Conservation (phyloP, 345 rosid species). For the Lagerstroemia speciosa region DNA sequence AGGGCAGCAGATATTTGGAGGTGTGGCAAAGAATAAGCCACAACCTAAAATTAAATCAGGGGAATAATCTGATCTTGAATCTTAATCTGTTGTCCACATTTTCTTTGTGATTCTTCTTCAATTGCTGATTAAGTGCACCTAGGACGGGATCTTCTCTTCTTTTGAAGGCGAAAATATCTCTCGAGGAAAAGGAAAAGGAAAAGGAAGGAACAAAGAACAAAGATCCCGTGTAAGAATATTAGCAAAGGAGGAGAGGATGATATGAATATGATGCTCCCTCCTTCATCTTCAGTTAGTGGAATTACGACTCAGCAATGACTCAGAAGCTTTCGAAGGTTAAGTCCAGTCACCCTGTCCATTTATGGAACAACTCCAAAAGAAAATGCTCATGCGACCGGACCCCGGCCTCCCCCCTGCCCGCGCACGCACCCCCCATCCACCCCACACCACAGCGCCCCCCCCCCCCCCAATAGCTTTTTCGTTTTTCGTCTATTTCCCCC, state of each 20-base stretch:
- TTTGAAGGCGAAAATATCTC: neutral
- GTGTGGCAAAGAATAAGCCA: conserved; percentile 12
- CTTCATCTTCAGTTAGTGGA: conserved; percentile 29
- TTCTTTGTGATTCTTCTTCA: neutral
- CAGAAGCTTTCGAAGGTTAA: conserved; percentile 12
- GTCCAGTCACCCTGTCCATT: conserved; percentile 18
- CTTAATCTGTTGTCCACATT: neutral
- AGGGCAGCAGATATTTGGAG: neutral
- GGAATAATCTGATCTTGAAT: conserved; percentile 3
- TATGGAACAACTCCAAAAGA: conserved; percentile 4
- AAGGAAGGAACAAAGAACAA: neutral
- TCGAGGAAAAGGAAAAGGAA: neutral
- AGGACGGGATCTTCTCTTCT: conserved; percentile 7
- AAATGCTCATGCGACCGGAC: no score
- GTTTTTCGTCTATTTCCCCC: no score
- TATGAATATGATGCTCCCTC: conserved; percentile 21
- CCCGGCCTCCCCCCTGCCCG: no score
- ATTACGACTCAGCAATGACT: conserved; percentile 37
- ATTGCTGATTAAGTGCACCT: conserved; percentile 7
- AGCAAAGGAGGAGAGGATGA: conserved; percentile 9
- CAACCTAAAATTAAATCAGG: neutral
- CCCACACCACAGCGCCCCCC: neutral
- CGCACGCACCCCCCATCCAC: no score
- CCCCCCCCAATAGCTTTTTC: no score
- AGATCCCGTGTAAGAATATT: conserved; percentile 7